These are phyloP conservation scores for Erucastrum elatum DNA, from an alignment of 345 rosid genomes.

Conservation along the genomic window DNA sequence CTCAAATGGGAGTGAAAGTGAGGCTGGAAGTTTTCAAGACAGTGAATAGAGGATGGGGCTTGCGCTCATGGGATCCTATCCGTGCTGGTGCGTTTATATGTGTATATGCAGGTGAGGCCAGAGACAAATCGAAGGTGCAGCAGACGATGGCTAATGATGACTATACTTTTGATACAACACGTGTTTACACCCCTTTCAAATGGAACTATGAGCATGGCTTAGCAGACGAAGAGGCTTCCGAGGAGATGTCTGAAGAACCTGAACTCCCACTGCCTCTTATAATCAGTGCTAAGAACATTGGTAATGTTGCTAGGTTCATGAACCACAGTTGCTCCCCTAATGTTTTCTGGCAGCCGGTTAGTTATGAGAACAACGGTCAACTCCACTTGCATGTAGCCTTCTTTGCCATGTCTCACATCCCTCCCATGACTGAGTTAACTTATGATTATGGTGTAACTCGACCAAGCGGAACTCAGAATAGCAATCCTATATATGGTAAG, in stretches of 20 bases:
- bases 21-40: constrained; percentile 84
- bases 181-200: constrained; percentile 45
- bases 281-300: constrained; percentile 71
- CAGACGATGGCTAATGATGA: constrained; percentile 53
- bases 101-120: constrained; percentile 84
- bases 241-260: constrained; percentile 48
- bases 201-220: constrained; percentile 57
- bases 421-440: constrained; percentile 87
- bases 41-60: constrained; percentile 81
- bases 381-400: constrained; percentile 59
- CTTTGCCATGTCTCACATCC: constrained; percentile 66
- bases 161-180: constrained; percentile 63
- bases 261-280: constrained; percentile 59
- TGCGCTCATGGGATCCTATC: constrained; percentile 86
- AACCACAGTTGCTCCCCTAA: constrained; percentile 89
- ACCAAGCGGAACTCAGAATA: constrained; percentile 35
- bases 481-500: constrained; percentile 38
- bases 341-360: constrained; percentile 85
- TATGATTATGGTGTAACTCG: constrained; percentile 67
- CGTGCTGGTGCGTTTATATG: constrained; percentile 84
- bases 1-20: constrained; percentile 68
- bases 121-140: constrained; percentile 46
- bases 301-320: constrained; percentile 92
- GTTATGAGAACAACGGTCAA: constrained; percentile 45
- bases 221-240: constrained; percentile 40